phyloP scores from a whole-genome alignment of 1,139 yeast species.

The Zygosaccharomyces sapae region DNA sequence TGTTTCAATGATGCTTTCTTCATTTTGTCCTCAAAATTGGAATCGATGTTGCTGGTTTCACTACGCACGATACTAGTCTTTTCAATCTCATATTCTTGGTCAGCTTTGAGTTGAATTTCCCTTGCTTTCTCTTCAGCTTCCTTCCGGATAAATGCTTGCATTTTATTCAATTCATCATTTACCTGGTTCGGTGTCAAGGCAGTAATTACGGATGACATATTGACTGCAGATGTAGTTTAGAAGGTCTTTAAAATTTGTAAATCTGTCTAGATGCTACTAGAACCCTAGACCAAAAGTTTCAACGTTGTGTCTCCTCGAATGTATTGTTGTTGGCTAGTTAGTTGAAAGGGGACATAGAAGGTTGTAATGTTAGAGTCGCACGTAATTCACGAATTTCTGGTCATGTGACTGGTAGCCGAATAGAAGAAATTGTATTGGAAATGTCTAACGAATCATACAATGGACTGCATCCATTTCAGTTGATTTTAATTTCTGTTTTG shows the following conservation, averaged over 20 bases:
- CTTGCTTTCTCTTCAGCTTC: constrained; percentile 99
- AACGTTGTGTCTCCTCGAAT: neutral
- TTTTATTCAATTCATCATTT: constrained; percentile 90
- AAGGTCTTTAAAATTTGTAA: neutral
- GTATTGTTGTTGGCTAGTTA: neutral
- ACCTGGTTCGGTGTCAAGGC: constrained; percentile 52
- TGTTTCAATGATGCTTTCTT: constrained; percentile 90
- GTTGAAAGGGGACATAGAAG: neutral
- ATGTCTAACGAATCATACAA: no score
- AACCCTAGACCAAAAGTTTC: neutral
- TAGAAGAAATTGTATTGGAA: no score
- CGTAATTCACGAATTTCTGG: neutral
- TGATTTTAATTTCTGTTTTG: no score
- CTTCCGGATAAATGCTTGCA: constrained; percentile 98
- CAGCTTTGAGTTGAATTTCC: constrained; percentile 92
- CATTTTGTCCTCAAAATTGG: constrained; percentile 72
- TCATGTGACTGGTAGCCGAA: no score
- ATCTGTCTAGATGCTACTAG: neutral
- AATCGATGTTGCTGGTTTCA: constrained; percentile 85
- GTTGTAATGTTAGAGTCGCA: neutral
- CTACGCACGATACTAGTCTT: constrained; percentile 91
- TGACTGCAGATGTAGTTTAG: neutral
- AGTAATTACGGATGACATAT: constrained; percentile 30
- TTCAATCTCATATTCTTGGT: constrained; percentile 97
- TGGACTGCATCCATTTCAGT: no score